Conservation (phyloP, 768 basidiomycete genomes). For the Mycena leptocephala region DNA sequence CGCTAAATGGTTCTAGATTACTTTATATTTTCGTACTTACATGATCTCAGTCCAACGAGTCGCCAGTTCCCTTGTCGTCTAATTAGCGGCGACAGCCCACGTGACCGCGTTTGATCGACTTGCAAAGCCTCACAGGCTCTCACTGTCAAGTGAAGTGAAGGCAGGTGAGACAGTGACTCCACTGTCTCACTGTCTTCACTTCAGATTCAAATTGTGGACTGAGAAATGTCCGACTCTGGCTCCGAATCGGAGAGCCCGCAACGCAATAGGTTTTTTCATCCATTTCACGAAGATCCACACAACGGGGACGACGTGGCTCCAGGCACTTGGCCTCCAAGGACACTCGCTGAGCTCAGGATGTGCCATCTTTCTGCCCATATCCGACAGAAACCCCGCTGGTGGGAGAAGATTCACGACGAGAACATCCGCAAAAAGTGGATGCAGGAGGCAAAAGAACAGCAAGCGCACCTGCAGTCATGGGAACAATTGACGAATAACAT, state of each 20-base stretch:
- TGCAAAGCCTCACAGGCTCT: too few species aligned
- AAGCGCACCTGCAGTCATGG: not conserved
- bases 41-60: not conserved
- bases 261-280: constrained; percentile 15
- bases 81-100: not conserved
- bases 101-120: constrained; percentile 12
- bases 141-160: too few species aligned
- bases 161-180: too few species aligned
- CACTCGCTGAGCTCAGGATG: constrained; percentile 33
- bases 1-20: not conserved
- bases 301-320: not conserved
- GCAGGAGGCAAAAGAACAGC: constrained; percentile 33
- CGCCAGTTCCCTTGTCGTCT: not conserved
- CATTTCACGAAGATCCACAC: constrained; percentile 17
- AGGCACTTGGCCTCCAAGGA: constrained; percentile 18
- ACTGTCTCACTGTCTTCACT: too few species aligned
- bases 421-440: constrained; percentile 32
- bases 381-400: constrained; percentile 33
- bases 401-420: constrained; percentile 23
- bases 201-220: too few species aligned
- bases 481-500: constrained; percentile 32
- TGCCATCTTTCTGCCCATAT: constrained; percentile 27
- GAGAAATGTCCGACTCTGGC: not conserved
- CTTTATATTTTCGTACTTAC: not conserved
- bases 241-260: not conserved